Evolutionary conservation across 768 basidiomycete genomes (phyloP).

Genomic region (Auriscalpium orientale): DNA sequence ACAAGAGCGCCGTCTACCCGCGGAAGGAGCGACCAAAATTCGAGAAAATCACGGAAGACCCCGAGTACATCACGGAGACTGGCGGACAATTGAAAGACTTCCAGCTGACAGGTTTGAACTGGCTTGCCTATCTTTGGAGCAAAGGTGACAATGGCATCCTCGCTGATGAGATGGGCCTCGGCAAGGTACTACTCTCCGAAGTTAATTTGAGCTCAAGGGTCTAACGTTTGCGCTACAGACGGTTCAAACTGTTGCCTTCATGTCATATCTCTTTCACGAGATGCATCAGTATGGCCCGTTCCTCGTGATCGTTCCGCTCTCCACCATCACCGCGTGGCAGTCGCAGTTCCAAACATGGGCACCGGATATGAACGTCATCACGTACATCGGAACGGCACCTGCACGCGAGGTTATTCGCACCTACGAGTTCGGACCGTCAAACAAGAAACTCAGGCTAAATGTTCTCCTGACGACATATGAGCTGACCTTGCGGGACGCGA

Average conservation of each 20-base stretch:
- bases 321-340: constrained; percentile 98
- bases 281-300: constrained; percentile 93
- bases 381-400: constrained; percentile 85
- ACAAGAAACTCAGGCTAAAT: constrained; percentile 92
- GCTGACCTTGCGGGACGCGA: constrained; percentile 82
- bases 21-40: constrained; percentile 68
- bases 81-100: constrained; percentile 94
- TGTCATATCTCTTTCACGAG: constrained; percentile 92
- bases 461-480: constrained; percentile 97
- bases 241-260: constrained; percentile 92
- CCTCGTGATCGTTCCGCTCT: constrained; percentile 94
- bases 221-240: constrained; percentile 40
- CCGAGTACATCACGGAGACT: constrained; percentile 69
- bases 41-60: constrained; percentile 79
- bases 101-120: constrained; percentile 95
- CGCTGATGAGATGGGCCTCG: constrained; percentile 99
- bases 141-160: constrained; percentile 94
- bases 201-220: constrained; percentile 5
- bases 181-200: constrained; percentile 51
- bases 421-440: constrained; percentile 85
- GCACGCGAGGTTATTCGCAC: constrained; percentile 88
- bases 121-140: constrained; percentile 96
- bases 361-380: constrained; percentile 93
- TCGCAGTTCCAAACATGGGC: constrained; percentile 92
- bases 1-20: constrained; percentile 66